Evolutionary conservation across 441 rosid genomes (phyloP).

Genomic region (Gossypium gossypioides): DNA sequence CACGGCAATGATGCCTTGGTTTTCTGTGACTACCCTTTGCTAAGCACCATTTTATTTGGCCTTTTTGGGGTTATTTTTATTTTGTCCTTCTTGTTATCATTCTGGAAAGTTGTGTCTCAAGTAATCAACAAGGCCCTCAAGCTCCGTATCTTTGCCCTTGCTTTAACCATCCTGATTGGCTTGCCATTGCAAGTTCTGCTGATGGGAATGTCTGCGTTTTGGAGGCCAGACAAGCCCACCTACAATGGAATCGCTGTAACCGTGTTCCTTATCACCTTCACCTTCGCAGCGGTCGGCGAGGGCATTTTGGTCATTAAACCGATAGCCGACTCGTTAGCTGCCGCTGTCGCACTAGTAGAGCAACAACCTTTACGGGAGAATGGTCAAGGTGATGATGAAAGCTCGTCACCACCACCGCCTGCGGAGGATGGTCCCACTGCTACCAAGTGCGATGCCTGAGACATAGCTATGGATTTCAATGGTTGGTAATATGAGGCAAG

Average conservation of each 20-base stretch:
- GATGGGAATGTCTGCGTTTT: slow-evolving; percentile 21
- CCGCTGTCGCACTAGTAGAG: slow-evolving; percentile 14
- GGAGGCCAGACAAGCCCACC: slow-evolving; percentile 20
- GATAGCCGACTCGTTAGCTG: slow-evolving; percentile 36
- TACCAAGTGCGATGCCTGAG: neutral
- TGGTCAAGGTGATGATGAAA: neutral
- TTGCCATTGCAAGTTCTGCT: slow-evolving; percentile 26
- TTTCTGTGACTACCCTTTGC: slow-evolving; percentile 37
- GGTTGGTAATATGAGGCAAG: neutral
- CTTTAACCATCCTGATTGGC: slow-evolving; percentile 18
- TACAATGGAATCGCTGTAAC: slow-evolving; percentile 15
- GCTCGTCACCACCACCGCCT: neutral
- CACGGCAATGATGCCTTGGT: slow-evolving; percentile 4
- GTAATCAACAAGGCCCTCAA: slow-evolving; percentile 46
- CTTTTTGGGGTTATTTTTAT: slow-evolving; percentile 26
- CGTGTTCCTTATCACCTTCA: slow-evolving; percentile 20
- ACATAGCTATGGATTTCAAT: neutral
- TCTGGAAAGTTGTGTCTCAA: slow-evolving; percentile 27
- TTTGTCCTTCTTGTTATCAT: slow-evolving; percentile 28
- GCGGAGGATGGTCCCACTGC: neutral
- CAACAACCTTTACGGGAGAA: neutral
- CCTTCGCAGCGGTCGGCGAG: slow-evolving; percentile 29
- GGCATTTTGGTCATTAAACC: slow-evolving; percentile 49
- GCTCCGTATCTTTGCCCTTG: slow-evolving; percentile 27
- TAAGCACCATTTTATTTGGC: slow-evolving; percentile 29